Conservation (phyloP, 129 eudicot genomes). For the Kitagawia praeruptora region DNA sequence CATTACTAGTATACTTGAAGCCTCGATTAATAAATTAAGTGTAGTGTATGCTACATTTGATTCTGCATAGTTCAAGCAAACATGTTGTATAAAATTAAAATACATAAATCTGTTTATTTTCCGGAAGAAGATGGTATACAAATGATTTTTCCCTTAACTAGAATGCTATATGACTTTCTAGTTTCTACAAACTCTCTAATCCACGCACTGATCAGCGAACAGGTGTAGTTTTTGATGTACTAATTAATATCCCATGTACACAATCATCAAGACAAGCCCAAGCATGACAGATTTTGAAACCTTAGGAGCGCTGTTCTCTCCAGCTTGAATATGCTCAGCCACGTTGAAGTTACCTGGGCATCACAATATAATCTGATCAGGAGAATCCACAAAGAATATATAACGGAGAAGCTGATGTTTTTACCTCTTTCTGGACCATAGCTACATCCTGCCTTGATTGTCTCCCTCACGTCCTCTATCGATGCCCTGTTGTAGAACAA, state of each 20-base stretch:
- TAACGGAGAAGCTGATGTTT: not conserved
- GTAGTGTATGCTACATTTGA: too few relatives aligned
- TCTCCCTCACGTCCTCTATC: conserved; percentile 39
- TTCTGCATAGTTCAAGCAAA: too few relatives aligned
- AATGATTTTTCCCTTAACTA: not conserved
- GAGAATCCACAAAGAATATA: not conserved
- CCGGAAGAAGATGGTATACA: not conserved
- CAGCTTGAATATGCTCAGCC: conserved; percentile 39
- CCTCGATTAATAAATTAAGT: too few relatives aligned
- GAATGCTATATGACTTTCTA: not conserved
- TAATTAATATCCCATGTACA: conserved; percentile 7
- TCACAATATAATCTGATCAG: not conserved
- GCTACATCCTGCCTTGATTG: conserved; percentile 50
- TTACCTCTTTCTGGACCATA: conserved; percentile 70
- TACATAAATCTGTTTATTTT: not conserved
- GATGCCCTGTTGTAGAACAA: conserved; percentile 54
- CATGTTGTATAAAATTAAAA: not conserved
- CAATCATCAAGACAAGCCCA: conserved; percentile 17
- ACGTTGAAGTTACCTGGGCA: conserved; percentile 62
- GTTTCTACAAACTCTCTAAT: not conserved
- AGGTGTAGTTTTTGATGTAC: not conserved
- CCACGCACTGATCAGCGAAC: not conserved
- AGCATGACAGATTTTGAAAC: conserved; percentile 10
- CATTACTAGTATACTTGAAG: too few relatives aligned
- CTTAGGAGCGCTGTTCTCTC: conserved; percentile 25